Conservation (phyloP, 164 flowering plant genomes). For the Berberis vulgaris region DNA sequence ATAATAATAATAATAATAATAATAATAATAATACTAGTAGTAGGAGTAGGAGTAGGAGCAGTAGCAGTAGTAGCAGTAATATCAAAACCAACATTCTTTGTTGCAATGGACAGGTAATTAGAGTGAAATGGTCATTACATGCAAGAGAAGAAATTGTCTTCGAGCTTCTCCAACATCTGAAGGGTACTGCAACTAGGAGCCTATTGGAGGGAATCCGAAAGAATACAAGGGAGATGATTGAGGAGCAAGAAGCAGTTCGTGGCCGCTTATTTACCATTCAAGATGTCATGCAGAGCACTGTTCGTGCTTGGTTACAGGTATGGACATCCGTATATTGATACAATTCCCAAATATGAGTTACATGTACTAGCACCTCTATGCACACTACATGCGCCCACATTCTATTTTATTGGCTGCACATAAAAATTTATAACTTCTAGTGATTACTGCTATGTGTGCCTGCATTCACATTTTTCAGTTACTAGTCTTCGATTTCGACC, state of each 20-base stretch:
- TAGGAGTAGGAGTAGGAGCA: no score
- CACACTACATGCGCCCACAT: no score
- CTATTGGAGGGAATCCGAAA: conserved; percentile 67
- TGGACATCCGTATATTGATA: not conserved
- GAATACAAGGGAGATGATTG: conserved; percentile 89
- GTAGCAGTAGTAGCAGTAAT: no score
- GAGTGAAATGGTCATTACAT: conserved; percentile 97
- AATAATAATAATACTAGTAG: no score
- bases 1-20: no score
- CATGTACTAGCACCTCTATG: no score
- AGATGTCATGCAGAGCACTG: conserved; percentile 94
- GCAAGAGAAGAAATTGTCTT: conserved; percentile 95
- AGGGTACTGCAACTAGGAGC: conserved; percentile 41
- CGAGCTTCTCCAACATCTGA: conserved; percentile 83
- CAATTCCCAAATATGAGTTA: not conserved
- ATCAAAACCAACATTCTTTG: not conserved
- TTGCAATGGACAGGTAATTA: conserved; percentile 49
- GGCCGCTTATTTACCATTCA: conserved; percentile 93
- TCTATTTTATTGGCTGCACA: no score
- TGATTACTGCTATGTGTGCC: no score
- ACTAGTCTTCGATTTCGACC: no score
- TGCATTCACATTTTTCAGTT: no score
- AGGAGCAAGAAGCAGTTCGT: conserved; percentile 98
- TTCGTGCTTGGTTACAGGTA: conserved; percentile 96
- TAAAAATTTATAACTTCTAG: no score